Evolutionary conservation across 208 protist species (phyloP).

Genomic region (Wallacemonas sp.): DNA sequence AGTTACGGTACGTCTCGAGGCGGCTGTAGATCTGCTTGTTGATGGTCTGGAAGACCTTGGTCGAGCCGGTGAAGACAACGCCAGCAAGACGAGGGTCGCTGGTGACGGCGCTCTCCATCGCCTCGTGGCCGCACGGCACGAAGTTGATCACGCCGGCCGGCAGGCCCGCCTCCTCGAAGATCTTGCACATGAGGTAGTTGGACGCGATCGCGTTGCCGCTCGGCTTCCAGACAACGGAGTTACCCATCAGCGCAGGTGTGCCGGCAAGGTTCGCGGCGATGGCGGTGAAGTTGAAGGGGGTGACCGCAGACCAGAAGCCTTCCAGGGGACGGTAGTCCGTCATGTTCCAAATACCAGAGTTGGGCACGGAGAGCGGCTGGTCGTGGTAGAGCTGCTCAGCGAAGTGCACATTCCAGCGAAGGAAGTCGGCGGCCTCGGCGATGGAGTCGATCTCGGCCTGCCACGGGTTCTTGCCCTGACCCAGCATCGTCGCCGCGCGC

Average conservation of each 20-base stretch:
- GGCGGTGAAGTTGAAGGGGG: conserved; percentile 99
- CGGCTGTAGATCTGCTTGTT: conserved; percentile 92
- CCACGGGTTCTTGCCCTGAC: conserved; percentile 96
- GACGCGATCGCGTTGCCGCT: conserved; percentile 85
- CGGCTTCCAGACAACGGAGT: conserved; percentile 97
- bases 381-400: conserved; percentile 90
- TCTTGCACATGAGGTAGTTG: conserved; percentile 94
- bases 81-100: conserved; percentile 85
- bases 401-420: conserved; percentile 95
- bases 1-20: conserved; percentile 90
- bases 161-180: conserved; percentile 95
- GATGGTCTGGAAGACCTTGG: conserved; percentile 89
- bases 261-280: conserved; percentile 95
- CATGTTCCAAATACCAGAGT: conserved; percentile 92
- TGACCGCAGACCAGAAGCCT: conserved; percentile 95
- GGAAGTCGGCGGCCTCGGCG: conserved; percentile 95
- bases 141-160: conserved; percentile 96
- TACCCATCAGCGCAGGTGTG: conserved; percentile 97
- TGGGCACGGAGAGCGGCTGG: conserved; percentile 81
- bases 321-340: conserved; percentile 96
- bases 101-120: conserved; percentile 79
- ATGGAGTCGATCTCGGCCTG: conserved; percentile 98
- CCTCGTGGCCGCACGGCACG: conserved; percentile 74
- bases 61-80: conserved; percentile 97
- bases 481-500: conserved; percentile 94